Evolutionary conservation across 495 filamentous ascomycete species (phyloP).

Genomic region (Aspergillus haitiensis): DNA sequence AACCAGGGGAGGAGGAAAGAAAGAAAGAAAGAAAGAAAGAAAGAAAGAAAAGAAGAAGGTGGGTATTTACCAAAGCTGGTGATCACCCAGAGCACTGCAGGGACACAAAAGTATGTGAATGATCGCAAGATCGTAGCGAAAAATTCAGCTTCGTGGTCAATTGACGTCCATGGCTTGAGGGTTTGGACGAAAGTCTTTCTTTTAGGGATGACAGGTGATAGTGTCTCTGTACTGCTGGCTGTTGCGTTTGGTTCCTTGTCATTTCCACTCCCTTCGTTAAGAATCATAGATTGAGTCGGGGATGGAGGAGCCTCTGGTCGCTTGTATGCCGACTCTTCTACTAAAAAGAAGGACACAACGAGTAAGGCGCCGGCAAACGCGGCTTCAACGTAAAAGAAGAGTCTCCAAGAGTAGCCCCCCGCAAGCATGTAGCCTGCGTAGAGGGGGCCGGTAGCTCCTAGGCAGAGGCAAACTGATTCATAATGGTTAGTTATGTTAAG

Average conservation of each 20-base stretch:
- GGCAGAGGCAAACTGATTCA: slow-evolving; percentile 56
- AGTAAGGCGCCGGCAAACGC: slow-evolving; percentile 57
- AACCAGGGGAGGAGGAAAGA: too few relatives aligned
- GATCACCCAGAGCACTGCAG: slow-evolving; percentile 60
- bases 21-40: too few relatives aligned
- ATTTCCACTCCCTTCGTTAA: background rate
- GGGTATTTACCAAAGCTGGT: slow-evolving; percentile 39
- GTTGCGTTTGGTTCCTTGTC: slow-evolving; percentile 3
- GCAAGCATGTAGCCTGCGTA: slow-evolving; percentile 65
- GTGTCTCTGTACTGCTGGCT: background rate
- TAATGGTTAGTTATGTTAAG: slow-evolving; percentile 7
- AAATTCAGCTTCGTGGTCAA: slow-evolving; percentile 45
- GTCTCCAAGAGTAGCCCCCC: slow-evolving; percentile 60
- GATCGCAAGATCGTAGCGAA: slow-evolving; percentile 51
- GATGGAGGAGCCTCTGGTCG: slow-evolving; percentile 28
- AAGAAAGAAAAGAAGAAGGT: too few relatives aligned
- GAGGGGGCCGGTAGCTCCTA: slow-evolving; percentile 58
- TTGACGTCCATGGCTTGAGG: slow-evolving; percentile 40
- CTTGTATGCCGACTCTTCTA: slow-evolving; percentile 61
- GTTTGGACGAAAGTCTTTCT: slow-evolving; percentile 46
- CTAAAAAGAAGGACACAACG: slow-evolving; percentile 59
- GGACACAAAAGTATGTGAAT: slow-evolving; percentile 56
- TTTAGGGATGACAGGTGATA: background rate
- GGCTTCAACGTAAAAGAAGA: slow-evolving; percentile 66
- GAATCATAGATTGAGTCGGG: background rate